A percentile compares a stretch with the other conserved stretches of the same genome.
Conservation (phyloP, 140 eudicot genomes). For the Anethum foeniculum region DNA sequence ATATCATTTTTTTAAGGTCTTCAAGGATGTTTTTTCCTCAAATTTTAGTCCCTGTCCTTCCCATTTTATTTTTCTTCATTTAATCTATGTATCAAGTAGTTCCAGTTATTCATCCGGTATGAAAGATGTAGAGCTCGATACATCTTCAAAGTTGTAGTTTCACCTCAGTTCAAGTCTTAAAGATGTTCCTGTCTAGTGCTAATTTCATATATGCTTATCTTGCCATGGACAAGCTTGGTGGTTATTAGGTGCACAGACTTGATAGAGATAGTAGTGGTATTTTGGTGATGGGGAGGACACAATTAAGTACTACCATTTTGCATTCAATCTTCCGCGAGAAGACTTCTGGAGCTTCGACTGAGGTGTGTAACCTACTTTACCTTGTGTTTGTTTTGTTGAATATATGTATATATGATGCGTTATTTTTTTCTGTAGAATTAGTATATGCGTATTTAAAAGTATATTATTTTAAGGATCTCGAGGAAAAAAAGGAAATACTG, state of each 20-base stretch:
- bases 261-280: slow-evolving; percentile 98
- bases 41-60: not conserved
- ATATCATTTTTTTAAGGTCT: not conserved
- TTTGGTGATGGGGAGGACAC: slow-evolving; percentile 96
- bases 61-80: not conserved
- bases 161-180: not conserved
- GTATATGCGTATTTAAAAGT: not conserved
- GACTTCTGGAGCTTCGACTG: slow-evolving; percentile 50
- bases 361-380: slow-evolving; percentile 32
- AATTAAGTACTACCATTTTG: slow-evolving; percentile 66
- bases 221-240: slow-evolving; percentile 35
- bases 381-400: not conserved
- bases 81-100: not conserved
- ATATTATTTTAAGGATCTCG: slow-evolving; percentile 35
- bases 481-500: slow-evolving; percentile 38
- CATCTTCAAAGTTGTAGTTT: not conserved
- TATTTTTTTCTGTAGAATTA: not conserved
- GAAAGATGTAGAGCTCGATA: not conserved
- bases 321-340: slow-evolving; percentile 93
- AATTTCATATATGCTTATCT: slow-evolving; percentile 23
- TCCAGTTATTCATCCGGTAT: not conserved
- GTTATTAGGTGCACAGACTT: slow-evolving; percentile 89
- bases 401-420: not conserved
- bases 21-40: not conserved
- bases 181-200: slow-evolving; percentile 12